These are phyloP conservation scores for Phytophthora chlamydospora DNA, from an alignment of 352 stramenopile species.

Conservation along the genomic window DNA sequence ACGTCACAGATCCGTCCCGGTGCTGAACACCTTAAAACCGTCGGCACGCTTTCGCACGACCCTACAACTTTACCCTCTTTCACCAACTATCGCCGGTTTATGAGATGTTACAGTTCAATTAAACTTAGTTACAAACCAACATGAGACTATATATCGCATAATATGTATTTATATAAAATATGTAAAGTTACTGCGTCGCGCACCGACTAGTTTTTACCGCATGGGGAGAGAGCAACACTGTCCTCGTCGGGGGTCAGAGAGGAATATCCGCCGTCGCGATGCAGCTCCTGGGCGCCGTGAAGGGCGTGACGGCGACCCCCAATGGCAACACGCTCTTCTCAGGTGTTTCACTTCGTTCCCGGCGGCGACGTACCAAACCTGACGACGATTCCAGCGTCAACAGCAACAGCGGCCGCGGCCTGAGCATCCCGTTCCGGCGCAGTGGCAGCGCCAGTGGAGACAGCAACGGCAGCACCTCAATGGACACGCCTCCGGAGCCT, in stretches of 20 bases:
- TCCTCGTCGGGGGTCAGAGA: neutral
- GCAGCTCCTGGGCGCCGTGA: constrained; percentile 42
- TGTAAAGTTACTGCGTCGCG: too few species aligned
- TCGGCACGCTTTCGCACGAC: too few species aligned
- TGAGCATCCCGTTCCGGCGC: constrained; percentile 24
- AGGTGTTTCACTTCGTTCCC: constrained; percentile 36
- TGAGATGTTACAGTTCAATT: too few species aligned
- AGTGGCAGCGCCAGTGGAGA: constrained; percentile 31
- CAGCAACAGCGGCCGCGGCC: constrained; percentile 6
- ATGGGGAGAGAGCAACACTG: neutral
- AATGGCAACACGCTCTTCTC: constrained; percentile 40
- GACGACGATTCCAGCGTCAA: constrained; percentile 8
- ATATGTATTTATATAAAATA: too few species aligned
- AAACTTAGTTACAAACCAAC: too few species aligned
- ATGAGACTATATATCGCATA: too few species aligned
- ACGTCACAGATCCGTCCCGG: constrained; percentile 4
- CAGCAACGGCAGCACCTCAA: constrained; percentile 13
- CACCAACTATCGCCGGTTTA: too few species aligned
- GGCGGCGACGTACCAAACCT: constrained; percentile 13
- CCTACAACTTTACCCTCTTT: too few species aligned
- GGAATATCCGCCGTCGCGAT: constrained; percentile 10
- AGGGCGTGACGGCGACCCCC: constrained; percentile 35
- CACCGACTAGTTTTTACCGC: too few species aligned
- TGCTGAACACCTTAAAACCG: constrained; percentile 9
- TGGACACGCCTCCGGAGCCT: constrained; percentile 22